phyloP scores from a whole-genome alignment of 805 yeast genomes.

The Spencermartinsiella europaea region DNA sequence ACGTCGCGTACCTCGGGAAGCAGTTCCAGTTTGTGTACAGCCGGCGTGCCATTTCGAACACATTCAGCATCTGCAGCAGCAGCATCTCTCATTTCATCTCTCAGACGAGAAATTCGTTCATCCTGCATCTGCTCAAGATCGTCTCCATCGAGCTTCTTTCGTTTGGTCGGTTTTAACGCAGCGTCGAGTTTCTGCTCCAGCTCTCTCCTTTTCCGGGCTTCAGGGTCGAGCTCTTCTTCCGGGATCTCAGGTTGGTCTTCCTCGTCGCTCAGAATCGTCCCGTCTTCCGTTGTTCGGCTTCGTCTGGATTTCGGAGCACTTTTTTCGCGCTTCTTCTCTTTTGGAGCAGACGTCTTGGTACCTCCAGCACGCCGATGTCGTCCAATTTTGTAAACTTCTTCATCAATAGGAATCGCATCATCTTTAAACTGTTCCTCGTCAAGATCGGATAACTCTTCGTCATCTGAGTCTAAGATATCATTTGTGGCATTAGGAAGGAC shows the following conservation, averaged over 20 bases:
- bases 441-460: slow-evolving; percentile 31
- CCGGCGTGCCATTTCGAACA: slow-evolving; percentile 58
- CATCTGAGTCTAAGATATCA: slow-evolving; percentile 2
- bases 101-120: slow-evolving; percentile 73
- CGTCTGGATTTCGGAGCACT: slow-evolving; percentile 3
- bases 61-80: slow-evolving; percentile 50
- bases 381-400: slow-evolving; percentile 35
- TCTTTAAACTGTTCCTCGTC: slow-evolving; percentile 36
- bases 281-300: slow-evolving; percentile 13
- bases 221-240: slow-evolving; percentile 30
- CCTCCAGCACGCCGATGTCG: slow-evolving; percentile 29
- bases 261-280: slow-evolving; percentile 16
- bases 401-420: slow-evolving; percentile 32
- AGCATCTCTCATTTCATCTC: slow-evolving; percentile 80
- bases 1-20: slow-evolving; percentile 74
- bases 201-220: slow-evolving; percentile 55
- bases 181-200: slow-evolving; percentile 79
- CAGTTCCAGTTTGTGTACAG: slow-evolving; percentile 70
- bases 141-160: slow-evolving; percentile 75
- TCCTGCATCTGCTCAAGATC: slow-evolving; percentile 95
- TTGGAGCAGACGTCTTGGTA: slow-evolving; percentile 9
- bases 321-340: slow-evolving; percentile 20
- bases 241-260: slow-evolving; percentile 19
- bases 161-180: slow-evolving; percentile 58
- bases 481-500: slow-evolving; percentile 15